Conservation (phyloP, 1,284 basidiomycete genomes). For the Pseudozyma sp. region DNA sequence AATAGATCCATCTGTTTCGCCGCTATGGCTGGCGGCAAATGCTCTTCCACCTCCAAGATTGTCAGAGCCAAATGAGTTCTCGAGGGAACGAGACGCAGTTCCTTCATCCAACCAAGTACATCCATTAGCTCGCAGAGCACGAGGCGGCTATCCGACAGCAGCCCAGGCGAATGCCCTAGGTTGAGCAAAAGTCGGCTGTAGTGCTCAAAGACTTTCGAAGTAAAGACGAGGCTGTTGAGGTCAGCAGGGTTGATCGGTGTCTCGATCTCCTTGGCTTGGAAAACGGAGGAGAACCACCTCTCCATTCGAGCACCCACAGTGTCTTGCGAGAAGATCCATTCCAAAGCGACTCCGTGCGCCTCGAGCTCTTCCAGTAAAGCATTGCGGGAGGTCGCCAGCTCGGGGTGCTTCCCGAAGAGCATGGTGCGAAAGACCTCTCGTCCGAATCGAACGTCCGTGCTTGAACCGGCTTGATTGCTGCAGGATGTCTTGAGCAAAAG, state of each 20-base stretch:
- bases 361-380: slow-evolving; percentile 17
- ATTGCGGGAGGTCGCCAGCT: slow-evolving; percentile 24
- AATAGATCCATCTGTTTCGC: slow-evolving; percentile 35
- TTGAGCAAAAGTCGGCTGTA: slow-evolving; percentile 35
- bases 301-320: slow-evolving; percentile 30
- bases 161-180: slow-evolving; percentile 28
- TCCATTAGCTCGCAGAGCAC: slow-evolving; percentile 23
- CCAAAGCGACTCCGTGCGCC: slow-evolving; percentile 8
- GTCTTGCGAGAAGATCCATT: slow-evolving; percentile 37
- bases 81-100: slow-evolving; percentile 24
- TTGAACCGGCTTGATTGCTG: background rate
- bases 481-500: slow-evolving; percentile 39
- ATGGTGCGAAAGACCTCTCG: slow-evolving; percentile 30
- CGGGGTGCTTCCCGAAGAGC: slow-evolving; percentile 37
- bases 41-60: slow-evolving; percentile 41
- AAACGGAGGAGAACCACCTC: slow-evolving; percentile 35
- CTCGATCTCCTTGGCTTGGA: slow-evolving; percentile 1
- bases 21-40: slow-evolving; percentile 29
- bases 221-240: slow-evolving; percentile 22
- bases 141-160: background rate
- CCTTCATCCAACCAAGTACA: slow-evolving; percentile 39
- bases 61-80: slow-evolving; percentile 29
- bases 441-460: slow-evolving; percentile 16
- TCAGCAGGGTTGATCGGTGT: background rate
- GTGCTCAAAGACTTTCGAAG: slow-evolving; percentile 34